Conservation (phyloP, 2,329 filamentous ascomycete genomes). For the Ascochyta viciae-villosae region DNA sequence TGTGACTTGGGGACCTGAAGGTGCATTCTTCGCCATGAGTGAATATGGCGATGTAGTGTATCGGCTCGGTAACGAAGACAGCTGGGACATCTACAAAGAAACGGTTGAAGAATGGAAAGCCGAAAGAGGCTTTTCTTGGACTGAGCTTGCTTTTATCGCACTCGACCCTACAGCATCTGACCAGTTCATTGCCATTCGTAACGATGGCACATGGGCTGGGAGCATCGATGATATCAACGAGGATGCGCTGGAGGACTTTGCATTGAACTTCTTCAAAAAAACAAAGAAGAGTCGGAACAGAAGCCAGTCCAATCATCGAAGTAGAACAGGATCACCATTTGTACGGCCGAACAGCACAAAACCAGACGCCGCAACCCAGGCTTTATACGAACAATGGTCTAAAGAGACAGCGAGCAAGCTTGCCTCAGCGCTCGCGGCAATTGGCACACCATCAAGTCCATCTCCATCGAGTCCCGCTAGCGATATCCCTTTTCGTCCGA, state of each 20-base stretch:
- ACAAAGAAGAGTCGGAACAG: constrained; percentile 10
- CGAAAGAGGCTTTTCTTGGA: constrained; percentile 41
- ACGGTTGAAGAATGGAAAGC: constrained; percentile 46
- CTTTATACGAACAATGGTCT: constrained; percentile 42
- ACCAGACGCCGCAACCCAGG: constrained; percentile 31
- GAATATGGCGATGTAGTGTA: constrained; percentile 46
- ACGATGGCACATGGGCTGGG: constrained; percentile 46
- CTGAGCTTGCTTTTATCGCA: constrained; percentile 38
- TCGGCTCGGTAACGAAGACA: constrained; percentile 29
- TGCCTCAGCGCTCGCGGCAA: constrained; percentile 36
- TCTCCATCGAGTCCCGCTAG: not conserved
- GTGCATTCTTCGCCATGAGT: constrained; percentile 47
- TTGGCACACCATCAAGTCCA: constrained; percentile 15
- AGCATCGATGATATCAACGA: constrained; percentile 45
- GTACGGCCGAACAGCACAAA: constrained; percentile 7
- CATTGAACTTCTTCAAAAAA: constrained; percentile 39
- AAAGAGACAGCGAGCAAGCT: constrained; percentile 34
- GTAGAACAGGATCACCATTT: not conserved
- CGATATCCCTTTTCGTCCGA: constrained; percentile 12
- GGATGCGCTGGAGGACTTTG: constrained; percentile 42
- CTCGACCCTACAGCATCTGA: constrained; percentile 40
- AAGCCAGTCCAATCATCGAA: not conserved
- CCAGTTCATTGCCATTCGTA: constrained; percentile 46
- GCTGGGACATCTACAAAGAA: constrained; percentile 42
- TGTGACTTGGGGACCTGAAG: constrained; percentile 40